phyloP scores from a whole-genome alignment of 179 eudicot species.

The Corrigiola litoralis region DNA sequence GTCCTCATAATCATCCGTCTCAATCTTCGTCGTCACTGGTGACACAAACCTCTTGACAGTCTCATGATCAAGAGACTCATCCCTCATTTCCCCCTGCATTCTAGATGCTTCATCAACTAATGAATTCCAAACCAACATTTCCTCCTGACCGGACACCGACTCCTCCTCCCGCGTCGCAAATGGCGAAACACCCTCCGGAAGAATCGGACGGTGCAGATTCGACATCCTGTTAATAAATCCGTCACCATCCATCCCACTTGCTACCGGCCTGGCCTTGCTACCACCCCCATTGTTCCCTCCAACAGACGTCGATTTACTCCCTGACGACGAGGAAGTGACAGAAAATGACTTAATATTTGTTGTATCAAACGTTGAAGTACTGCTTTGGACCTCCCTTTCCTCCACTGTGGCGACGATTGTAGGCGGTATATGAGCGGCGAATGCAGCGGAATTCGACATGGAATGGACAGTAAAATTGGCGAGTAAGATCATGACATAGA shows the following conservation, averaged over 20 bases:
- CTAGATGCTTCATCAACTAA: constrained; percentile 57
- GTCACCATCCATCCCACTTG: constrained; percentile 69
- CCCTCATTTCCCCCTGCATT: constrained; percentile 42
- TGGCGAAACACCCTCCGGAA: constrained; percentile 32
- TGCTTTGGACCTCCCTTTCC: background rate
- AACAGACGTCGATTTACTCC: constrained; percentile 43
- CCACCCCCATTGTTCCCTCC: constrained; percentile 73
- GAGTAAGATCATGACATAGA: constrained; percentile 72
- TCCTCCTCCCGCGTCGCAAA: constrained; percentile 30
- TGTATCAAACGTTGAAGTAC: constrained; percentile 33
- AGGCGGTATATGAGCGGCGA: constrained; percentile 31
- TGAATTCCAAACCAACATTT: constrained; percentile 56
- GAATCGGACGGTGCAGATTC: constrained; percentile 24
- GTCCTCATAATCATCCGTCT: constrained; percentile 35
- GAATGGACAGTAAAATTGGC: constrained; percentile 89
- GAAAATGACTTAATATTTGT: constrained; percentile 31
- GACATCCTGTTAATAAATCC: constrained; percentile 34
- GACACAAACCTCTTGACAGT: constrained; percentile 54
- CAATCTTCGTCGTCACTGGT: constrained; percentile 55
- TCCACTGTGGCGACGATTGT: constrained; percentile 10
- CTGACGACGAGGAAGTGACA: constrained; percentile 6
- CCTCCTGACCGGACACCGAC: constrained; percentile 35
- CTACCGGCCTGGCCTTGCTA: constrained; percentile 33
- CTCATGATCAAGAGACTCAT: constrained; percentile 47
- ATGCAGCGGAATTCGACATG: constrained; percentile 39